These are phyloP conservation scores for Exserohilum rostratum DNA, from an alignment of 2,329 filamentous ascomycete species.

Conservation along the genomic window DNA sequence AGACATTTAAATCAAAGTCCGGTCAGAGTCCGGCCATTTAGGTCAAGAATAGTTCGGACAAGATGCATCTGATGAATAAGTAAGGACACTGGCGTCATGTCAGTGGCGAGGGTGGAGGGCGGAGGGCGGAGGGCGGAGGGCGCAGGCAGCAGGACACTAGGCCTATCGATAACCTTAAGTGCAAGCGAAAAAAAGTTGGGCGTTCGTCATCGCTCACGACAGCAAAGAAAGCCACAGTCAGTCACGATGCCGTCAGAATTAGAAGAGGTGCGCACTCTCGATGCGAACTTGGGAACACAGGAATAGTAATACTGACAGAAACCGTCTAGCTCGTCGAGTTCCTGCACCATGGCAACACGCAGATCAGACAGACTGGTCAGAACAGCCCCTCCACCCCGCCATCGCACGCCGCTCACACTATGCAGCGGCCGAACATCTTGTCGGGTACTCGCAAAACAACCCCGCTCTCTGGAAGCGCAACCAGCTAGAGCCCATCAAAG, in stretches of 20 bases:
- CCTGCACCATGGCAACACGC: conserved; percentile 87
- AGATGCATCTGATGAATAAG: conserved; percentile 11
- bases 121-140: background rate
- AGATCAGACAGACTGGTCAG: conserved; percentile 80
- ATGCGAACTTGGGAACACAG: no score
- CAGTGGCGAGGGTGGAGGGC: conserved; percentile 1
- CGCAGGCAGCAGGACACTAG: conserved; percentile 7
- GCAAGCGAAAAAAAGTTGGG: conserved; percentile 27
- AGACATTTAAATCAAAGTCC: background rate
- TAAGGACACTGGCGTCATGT: conserved; percentile 7
- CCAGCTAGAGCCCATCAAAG: conserved; percentile 77
- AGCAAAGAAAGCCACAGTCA: conserved; percentile 18
- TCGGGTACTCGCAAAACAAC: conserved; percentile 80
- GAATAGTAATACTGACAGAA: background rate
- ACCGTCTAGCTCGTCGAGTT: conserved; percentile 82
- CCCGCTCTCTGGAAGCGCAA: conserved; percentile 83
- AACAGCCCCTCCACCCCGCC: conserved; percentile 31
- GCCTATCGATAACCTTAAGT: conserved; percentile 46
- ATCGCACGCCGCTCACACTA: conserved; percentile 22
- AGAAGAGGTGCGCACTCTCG: conserved; percentile 50
- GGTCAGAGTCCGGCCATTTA: background rate
- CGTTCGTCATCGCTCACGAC: conserved; percentile 31
- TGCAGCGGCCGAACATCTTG: conserved; percentile 79
- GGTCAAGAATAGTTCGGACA: conserved; percentile 12
- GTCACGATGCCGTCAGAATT: conserved; percentile 56